Evolutionary conservation across 2,329 filamentous ascomycete species (phyloP).

Genomic region (Magnaporthiopsis poae): DNA sequence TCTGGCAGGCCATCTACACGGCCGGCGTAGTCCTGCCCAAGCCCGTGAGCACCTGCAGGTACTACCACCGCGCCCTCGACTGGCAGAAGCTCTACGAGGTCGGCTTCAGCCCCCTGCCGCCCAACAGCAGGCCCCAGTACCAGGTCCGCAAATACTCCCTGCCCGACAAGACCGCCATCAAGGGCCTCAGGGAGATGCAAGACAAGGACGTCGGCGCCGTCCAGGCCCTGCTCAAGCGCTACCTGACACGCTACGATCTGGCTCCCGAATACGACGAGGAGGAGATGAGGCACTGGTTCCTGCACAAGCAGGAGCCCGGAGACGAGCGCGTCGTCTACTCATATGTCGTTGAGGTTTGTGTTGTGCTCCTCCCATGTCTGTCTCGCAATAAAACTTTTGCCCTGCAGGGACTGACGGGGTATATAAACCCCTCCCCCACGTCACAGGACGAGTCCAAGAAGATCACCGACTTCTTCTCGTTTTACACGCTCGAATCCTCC

Average conservation of each 20-base stretch:
- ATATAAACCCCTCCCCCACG: background rate
- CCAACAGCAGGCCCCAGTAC: constrained; percentile 71
- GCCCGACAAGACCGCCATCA: constrained; percentile 61
- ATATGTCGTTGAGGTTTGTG: constrained; percentile 71
- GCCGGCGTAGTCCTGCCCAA: constrained; percentile 83
- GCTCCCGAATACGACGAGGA: constrained; percentile 69
- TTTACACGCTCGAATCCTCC: constrained; percentile 88
- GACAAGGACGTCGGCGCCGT: constrained; percentile 68
- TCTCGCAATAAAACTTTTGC: background rate
- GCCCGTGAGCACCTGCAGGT: constrained; percentile 84
- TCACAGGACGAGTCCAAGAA: constrained; percentile 54
- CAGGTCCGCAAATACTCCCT: constrained; percentile 81
- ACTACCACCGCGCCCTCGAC: constrained; percentile 87
- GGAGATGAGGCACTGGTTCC: constrained; percentile 80
- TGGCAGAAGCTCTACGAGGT: constrained; percentile 95
- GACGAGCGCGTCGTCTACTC: constrained; percentile 83
- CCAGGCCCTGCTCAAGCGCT: constrained; percentile 62
- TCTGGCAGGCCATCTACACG: constrained; percentile 95
- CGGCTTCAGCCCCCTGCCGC: constrained; percentile 81
- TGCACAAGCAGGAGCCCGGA: constrained; percentile 54
- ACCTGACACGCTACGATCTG: constrained; percentile 72
- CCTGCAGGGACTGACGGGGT: background rate
- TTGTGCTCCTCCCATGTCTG: background rate
- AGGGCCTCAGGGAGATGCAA: constrained; percentile 72
- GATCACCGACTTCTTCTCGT: constrained; percentile 94